These are phyloP conservation scores for Polygonum aviculare DNA, from an alignment of 148 eudicot species.

Conservation along the genomic window DNA sequence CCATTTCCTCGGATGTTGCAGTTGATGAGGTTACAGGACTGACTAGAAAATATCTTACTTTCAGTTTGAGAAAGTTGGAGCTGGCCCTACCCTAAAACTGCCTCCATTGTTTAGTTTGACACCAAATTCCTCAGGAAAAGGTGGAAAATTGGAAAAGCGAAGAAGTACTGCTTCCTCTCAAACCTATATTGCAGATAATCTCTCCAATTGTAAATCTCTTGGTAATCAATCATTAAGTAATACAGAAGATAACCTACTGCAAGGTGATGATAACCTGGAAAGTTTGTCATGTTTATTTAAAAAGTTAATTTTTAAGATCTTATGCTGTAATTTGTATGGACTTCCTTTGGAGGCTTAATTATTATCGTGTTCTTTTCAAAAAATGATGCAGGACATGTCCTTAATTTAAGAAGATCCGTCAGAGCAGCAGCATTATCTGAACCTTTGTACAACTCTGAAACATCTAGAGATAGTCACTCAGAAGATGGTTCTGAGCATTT, in stretches of 20 bases:
- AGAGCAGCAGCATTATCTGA: slow-evolving; percentile 83
- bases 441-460: slow-evolving; percentile 45
- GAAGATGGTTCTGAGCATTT: slow-evolving; percentile 90
- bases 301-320: too few relatives aligned
- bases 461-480: slow-evolving; percentile 71
- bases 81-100: slow-evolving; percentile 71
- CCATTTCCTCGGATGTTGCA: slow-evolving; percentile 44
- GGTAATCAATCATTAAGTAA: slow-evolving; percentile 38
- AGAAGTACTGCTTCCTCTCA: slow-evolving; percentile 31
- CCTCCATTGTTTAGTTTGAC: slow-evolving; percentile 83
- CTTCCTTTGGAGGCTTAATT: neutral
- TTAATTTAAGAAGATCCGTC: slow-evolving; percentile 69
- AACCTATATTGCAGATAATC: slow-evolving; percentile 31
- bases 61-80: slow-evolving; percentile 66
- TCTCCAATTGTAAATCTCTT: slow-evolving; percentile 35
- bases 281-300: slow-evolving; percentile 12
- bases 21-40: slow-evolving; percentile 53
- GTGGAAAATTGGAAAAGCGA: slow-evolving; percentile 52
- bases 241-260: slow-evolving; percentile 29
- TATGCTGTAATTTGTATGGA: neutral
- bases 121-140: slow-evolving; percentile 68
- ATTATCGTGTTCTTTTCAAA: slow-evolving; percentile 28
- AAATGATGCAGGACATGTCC: slow-evolving; percentile 46
- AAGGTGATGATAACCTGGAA: slow-evolving; percentile 6
- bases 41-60: slow-evolving; percentile 45